Conservation (phyloP, 1,139 yeast genomes). For the Ogataea hybrid region DNA sequence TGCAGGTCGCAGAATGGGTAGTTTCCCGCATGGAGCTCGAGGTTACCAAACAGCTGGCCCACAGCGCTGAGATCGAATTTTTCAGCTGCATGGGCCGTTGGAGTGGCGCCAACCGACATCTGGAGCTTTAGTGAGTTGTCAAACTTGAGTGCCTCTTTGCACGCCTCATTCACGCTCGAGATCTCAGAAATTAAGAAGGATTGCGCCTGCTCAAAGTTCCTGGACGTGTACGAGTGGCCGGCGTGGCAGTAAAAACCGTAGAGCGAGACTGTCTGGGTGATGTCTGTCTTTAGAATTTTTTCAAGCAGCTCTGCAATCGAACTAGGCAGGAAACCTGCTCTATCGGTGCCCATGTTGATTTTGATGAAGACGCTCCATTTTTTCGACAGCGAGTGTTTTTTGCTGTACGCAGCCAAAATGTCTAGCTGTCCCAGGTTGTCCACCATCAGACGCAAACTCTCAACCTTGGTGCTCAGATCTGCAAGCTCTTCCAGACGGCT, state of each 20-base stretch:
- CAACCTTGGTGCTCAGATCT: constrained; percentile 41
- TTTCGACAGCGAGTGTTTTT: constrained; percentile 21
- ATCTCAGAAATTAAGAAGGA: constrained; percentile 53
- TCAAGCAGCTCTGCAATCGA: constrained; percentile 32
- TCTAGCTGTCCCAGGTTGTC: constrained; percentile 60
- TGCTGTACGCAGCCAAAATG: constrained; percentile 40
- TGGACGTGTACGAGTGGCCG: constrained; percentile 66
- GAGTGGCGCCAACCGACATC: constrained; percentile 79
- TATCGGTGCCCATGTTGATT: constrained; percentile 57
- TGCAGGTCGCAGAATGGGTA: constrained; percentile 73
- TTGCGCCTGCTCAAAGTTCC: constrained; percentile 48
- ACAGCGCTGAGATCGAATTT: constrained; percentile 15
- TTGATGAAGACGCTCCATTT: constrained; percentile 60
- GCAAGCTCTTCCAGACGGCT: constrained; percentile 50
- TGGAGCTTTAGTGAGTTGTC: constrained; percentile 34
- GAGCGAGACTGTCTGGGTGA: constrained; percentile 38
- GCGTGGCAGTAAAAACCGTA: constrained; percentile 80
- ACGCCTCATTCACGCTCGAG: constrained; percentile 53
- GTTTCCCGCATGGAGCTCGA: constrained; percentile 81
- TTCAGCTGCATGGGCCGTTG: constrained; percentile 68
- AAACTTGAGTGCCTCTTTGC: constrained; percentile 37
- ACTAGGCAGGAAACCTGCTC: constrained; percentile 53
- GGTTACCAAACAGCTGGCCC: constrained; percentile 39
- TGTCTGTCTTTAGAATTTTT: constrained; percentile 31
- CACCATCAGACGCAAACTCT: constrained; percentile 54